Conservation (phyloP, 805 yeast species). For the Torulaspora delbrueckii region DNA sequence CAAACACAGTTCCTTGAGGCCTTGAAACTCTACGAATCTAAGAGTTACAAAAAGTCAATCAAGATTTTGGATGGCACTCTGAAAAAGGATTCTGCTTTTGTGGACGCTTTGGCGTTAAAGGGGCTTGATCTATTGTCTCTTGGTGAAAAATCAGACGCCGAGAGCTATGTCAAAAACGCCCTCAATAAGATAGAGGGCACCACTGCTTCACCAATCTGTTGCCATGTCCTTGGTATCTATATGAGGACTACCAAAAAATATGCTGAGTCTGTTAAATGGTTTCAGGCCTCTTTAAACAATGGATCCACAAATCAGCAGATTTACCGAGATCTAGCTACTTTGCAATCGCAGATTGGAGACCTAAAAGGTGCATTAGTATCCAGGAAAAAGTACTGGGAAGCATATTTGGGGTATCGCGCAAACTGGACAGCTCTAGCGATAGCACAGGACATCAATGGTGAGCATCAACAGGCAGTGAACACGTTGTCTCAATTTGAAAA, state of each 20-base stretch:
- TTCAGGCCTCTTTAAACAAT: slow-evolving; percentile 65
- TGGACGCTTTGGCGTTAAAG: slow-evolving; percentile 79
- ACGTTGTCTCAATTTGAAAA: slow-evolving; percentile 74
- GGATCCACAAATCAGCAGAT: slow-evolving; percentile 77
- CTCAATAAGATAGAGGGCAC: slow-evolving; percentile 47
- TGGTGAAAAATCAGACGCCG: slow-evolving; percentile 61
- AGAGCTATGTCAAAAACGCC: slow-evolving; percentile 55
- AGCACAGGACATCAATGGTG: slow-evolving; percentile 73
- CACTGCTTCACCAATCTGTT: slow-evolving; percentile 56
- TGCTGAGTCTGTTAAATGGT: slow-evolving; percentile 72
- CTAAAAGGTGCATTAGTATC: slow-evolving; percentile 56
- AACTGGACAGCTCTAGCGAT: slow-evolving; percentile 87
- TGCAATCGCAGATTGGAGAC: slow-evolving; percentile 78
- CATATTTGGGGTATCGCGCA: slow-evolving; percentile 76
- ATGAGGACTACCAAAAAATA: slow-evolving; percentile 67
- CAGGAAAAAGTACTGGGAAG: slow-evolving; percentile 63
- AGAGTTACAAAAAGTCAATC: slow-evolving; percentile 82
- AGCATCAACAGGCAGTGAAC: slow-evolving; percentile 61
- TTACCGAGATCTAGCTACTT: slow-evolving; percentile 71
- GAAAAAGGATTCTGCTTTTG: slow-evolving; percentile 69
- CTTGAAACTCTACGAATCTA: slow-evolving; percentile 71
- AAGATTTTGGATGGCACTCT: slow-evolving; percentile 69
- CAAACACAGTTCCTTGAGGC: slow-evolving; percentile 77
- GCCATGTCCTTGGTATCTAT: slow-evolving; percentile 83
- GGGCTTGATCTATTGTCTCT: slow-evolving; percentile 61